phyloP scores from a whole-genome alignment of 2,329 filamentous ascomycete species.

The Lachnellula hyalina region DNA sequence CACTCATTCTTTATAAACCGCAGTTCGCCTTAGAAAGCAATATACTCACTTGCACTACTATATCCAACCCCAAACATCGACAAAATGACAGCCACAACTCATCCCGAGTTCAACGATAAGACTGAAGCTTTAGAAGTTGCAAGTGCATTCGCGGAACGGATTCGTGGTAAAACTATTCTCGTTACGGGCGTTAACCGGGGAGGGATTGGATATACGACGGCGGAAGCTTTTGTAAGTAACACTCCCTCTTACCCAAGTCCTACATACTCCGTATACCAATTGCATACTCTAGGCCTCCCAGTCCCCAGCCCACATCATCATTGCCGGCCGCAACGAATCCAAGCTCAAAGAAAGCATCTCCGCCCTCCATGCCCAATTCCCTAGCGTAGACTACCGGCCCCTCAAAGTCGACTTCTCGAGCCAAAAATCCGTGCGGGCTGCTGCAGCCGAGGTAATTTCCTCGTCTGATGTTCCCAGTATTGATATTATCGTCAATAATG shows the following conservation, averaged over 20 bases:
- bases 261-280: conserved; percentile 11
- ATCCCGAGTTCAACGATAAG: conserved; percentile 32
- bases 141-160: conserved; percentile 30
- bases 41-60: neutral
- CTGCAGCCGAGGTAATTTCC: conserved; percentile 36
- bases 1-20: too few species aligned
- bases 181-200: conserved; percentile 16
- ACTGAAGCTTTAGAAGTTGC: conserved; percentile 38
- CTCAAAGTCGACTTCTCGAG: conserved; percentile 35
- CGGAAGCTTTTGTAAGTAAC: conserved; percentile 13
- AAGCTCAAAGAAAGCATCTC: conserved; percentile 10
- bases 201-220: conserved; percentile 17
- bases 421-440: conserved; percentile 35
- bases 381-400: conserved; percentile 1
- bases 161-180: conserved; percentile 33
- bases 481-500: conserved; percentile 41
- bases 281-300: conserved; percentile 20
- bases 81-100: conserved; percentile 25
- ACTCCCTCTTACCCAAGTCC: conserved; percentile 17
- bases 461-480: conserved; percentile 32
- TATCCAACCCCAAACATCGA: neutral
- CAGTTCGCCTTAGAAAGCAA: neutral
- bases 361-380: conserved; percentile 4
- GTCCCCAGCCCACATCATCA: conserved; percentile 15
- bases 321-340: conserved; percentile 10